phyloP scores from a whole-genome alignment of 2,329 filamentous ascomycete species.

The Coniochaeta pulveracea region DNA sequence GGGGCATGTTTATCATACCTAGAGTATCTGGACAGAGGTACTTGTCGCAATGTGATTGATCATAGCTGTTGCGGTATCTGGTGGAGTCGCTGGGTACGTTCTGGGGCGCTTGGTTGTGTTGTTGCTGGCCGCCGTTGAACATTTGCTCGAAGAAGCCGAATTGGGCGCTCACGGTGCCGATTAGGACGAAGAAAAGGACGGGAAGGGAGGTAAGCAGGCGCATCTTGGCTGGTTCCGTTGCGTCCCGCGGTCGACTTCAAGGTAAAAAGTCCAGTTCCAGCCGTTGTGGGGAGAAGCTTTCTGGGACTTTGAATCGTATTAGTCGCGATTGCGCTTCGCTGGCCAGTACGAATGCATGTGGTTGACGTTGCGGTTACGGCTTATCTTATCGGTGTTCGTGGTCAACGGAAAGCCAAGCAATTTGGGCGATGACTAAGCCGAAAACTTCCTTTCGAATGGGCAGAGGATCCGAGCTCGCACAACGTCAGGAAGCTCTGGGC shows the following conservation, averaged over 20 bases:
- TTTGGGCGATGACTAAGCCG: conserved; percentile 22
- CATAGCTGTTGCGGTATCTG: conserved; percentile 47
- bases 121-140: conserved; percentile 51
- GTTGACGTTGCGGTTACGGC: background rate
- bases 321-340: conserved; percentile 1
- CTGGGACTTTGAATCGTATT: background rate
- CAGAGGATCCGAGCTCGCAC: conserved; percentile 3
- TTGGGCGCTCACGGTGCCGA: conserved; percentile 59
- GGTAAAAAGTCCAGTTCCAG: background rate
- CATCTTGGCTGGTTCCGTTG: conserved; percentile 17
- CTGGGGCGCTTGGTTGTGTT: conserved; percentile 49
- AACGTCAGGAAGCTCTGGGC: too few species aligned
- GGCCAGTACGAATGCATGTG: conserved; percentile 2
- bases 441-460: too few species aligned
- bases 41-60: conserved; percentile 70
- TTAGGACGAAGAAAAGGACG: conserved; percentile 44
- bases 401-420: conserved; percentile 4
- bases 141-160: conserved; percentile 99
- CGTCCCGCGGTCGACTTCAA: background rate
- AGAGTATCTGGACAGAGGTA: conserved; percentile 93
- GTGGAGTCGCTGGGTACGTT: conserved; percentile 77
- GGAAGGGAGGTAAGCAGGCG: conserved; percentile 15
- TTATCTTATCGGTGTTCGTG: conserved; percentile 1
- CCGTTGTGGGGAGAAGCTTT: background rate
- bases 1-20: conserved; percentile 17